Evolutionary conservation across 1,284 basidiomycete genomes (phyloP), one percentile per base, ranked within the genome.

Genomic region (Kwoniella shivajii): DNA sequence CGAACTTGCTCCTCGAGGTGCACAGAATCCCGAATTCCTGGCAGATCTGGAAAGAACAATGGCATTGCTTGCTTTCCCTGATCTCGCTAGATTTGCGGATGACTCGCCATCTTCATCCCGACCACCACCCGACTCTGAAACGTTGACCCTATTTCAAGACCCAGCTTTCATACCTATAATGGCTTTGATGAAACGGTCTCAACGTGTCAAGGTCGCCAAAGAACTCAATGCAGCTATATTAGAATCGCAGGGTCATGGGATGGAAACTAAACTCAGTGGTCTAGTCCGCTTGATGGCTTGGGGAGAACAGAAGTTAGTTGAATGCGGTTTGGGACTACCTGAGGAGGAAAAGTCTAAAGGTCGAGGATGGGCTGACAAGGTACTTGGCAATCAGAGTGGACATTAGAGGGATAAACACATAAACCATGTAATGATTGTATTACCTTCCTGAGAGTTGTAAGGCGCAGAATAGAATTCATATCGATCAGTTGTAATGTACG

Each of bases 181-280:
- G 18, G 62, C 73, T 18, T 81, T 98, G 46, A 80, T 98, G 68
- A 88, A 88, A 31, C 87, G 89, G 22, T 86, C 86, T 24, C 93
- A 98, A 73, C 84, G 96, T 29, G 84, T 92, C 83, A 88, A 89
- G 78, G 96, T 94, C 10, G 94, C 95, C 4, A 77, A 78, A 10
- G 89, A 96, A 78, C 86, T 99, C 68, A 99, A 99, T 72, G 88
- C 91, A 0, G 94, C 95, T 24, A 95, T 99, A 56, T 81, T 99
- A 65, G 90, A 92, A 66, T 89, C 87, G 69, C 82, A 94, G 64
- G 89, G 91, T 61, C 91, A 97, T 69, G 91, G 92, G 0, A 88
- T 88, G 72, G 90, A 95, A 70, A 90, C 93, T 43, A 97, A 95
- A 79, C 79, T 98, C 44, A 85, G 88, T 14, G 87, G 86, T n/a